Evolutionary conservation across 768 basidiomycete genomes (phyloP), one percentile per base, ranked within the genome.

Genomic region (Dictyophora rubrovolvata): DNA sequence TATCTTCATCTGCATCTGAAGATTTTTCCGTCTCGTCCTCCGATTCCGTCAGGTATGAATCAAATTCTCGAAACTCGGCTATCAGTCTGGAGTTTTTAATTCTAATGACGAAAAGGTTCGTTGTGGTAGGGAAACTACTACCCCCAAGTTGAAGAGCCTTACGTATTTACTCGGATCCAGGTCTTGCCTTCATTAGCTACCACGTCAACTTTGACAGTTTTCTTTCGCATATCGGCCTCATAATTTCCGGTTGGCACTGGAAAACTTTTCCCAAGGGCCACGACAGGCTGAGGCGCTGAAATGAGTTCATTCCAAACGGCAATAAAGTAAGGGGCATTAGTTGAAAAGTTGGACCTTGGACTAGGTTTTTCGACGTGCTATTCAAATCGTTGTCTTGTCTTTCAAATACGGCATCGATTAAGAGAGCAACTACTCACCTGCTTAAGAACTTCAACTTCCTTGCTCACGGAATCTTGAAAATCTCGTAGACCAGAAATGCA

Each of bases 121-220:
- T 48, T n/a, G 3, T 10, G 8, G 12, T 4, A 12, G 50, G 16
- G 4, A 34, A 16, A 34, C 50, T 51, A 48, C n/a, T 11, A 1
- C 12, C 36, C 33, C 28, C 33, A 52, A 17, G 12, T 10, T 16
- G 23, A n/a, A n/a, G 20, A 22, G 33, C 81, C 86, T 67, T 67
- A 91, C 91, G 91, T 93, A 71, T 93, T 93, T 36, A 93, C 80
- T 64, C 90, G 79, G 46, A 90, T 83, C 93, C 93, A 95, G 2
- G 74, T 72, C 21, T 78, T 73, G 1, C 92, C 91, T 48, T 83
- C 79, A 20, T 87, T 82, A 1, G 85, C 84, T 14, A 93, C 83
- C 14, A 93, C 76, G 65, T 94, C 92, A 0, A 94, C 84, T 65
- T 93, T 93, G 47, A 84, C 77, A 6, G 75, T 74, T 0, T 71